A percentile compares a stretch with the other conserved stretches of the same genome.
phyloP scores from a whole-genome alignment of 75 land plant species.

The Isoetes taiwanensis region DNA sequence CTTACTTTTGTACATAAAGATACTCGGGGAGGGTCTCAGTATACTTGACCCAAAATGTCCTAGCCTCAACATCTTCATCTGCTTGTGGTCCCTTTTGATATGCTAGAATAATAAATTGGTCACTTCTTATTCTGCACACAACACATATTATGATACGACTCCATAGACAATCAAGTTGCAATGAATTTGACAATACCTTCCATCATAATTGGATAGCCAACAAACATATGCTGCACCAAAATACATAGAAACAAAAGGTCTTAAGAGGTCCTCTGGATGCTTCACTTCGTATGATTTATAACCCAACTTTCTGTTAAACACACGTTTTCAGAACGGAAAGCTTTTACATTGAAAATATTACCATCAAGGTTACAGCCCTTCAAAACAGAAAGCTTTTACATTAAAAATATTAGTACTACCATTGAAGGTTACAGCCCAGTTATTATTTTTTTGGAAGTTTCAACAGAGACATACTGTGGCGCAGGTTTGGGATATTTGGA shows the following conservation, averaged over 20 bases:
- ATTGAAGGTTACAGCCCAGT: too few relatives aligned
- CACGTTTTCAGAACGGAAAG: conserved; percentile 1
- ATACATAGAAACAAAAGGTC: conserved; percentile 2
- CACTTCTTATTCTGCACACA: not conserved
- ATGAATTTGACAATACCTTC: too few relatives aligned
- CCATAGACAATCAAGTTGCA: not conserved
- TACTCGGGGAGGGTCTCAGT: not conserved
- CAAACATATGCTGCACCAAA: conserved; percentile 8
- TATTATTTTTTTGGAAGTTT: too few relatives aligned
- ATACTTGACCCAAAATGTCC: conserved; percentile 1
- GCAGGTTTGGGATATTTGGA: too few relatives aligned
- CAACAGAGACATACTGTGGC: too few relatives aligned
- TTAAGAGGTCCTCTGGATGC: not conserved
- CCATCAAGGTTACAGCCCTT: too few relatives aligned
- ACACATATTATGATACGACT: not conserved
- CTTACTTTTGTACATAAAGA: not conserved
- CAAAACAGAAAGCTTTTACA: too few relatives aligned
- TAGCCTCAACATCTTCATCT: not conserved
- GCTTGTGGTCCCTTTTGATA: not conserved
- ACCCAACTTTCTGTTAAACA: not conserved
- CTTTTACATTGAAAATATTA: not conserved
- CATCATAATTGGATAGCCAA: not conserved
- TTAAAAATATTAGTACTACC: too few relatives aligned
- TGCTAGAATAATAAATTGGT: not conserved
- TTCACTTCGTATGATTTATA: not conserved